These are phyloP conservation scores for Calonectria pauciramosa DNA, from an alignment of 2,329 filamentous ascomycete genomes.

Conservation along the genomic window DNA sequence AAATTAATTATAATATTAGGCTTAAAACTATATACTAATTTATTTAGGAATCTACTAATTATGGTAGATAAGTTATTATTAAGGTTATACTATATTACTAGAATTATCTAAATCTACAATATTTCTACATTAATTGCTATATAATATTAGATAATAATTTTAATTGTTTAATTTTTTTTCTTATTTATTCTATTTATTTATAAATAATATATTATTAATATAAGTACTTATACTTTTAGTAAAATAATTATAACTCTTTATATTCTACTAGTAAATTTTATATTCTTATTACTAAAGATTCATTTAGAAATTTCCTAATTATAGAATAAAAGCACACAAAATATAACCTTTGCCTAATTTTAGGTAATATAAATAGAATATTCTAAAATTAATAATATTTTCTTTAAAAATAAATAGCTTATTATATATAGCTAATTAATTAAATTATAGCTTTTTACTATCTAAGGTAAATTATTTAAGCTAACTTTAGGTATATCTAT, in stretches of 20 bases:
- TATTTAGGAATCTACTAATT: background rate
- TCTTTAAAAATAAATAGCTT: background rate
- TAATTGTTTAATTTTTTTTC: too few relatives aligned
- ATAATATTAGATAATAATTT: too few relatives aligned
- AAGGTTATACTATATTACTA: background rate
- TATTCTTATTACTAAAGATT: background rate
- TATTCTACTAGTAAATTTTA: background rate
- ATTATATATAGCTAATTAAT: too few relatives aligned
- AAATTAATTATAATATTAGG: background rate
- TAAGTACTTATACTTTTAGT: too few relatives aligned
- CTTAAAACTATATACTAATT: background rate
- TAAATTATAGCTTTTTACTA: background rate
- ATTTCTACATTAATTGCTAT: background rate
- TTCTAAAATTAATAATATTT: background rate
- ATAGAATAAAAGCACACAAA: background rate
- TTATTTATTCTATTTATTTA: background rate
- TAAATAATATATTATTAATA: too few relatives aligned
- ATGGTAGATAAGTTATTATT: background rate
- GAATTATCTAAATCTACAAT: background rate
- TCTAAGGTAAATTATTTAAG: background rate
- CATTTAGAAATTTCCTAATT: background rate
- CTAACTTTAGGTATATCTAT: background rate
- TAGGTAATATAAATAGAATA: background rate
- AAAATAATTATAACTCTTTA: too few relatives aligned
- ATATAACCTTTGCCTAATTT: background rate